Conservation (phyloP, 495 filamentous ascomycete species). For the Clavariopsis aquatica region DNA sequence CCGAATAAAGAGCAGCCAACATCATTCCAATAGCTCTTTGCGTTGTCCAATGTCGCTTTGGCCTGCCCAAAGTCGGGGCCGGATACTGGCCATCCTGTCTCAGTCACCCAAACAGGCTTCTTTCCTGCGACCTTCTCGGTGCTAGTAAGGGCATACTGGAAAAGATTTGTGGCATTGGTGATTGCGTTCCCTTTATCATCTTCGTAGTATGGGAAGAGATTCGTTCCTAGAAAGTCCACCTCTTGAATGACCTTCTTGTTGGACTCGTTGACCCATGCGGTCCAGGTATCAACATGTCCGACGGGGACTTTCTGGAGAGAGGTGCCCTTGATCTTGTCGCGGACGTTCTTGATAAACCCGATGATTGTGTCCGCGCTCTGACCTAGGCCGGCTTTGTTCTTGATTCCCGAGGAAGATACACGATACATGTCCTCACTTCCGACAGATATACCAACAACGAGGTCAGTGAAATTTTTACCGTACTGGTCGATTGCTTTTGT, state of each 20-base stretch:
- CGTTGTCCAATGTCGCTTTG: slow-evolving; percentile 28
- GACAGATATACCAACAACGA: slow-evolving; percentile 79
- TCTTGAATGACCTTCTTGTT: slow-evolving; percentile 67
- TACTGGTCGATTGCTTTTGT: slow-evolving; percentile 60
- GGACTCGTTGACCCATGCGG: slow-evolving; percentile 72
- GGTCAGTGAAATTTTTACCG: slow-evolving; percentile 56
- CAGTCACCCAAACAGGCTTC: slow-evolving; percentile 58
- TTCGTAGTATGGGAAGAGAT: slow-evolving; percentile 59
- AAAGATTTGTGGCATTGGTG: slow-evolving; percentile 37
- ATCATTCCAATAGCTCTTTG: slow-evolving; percentile 35
- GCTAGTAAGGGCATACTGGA: slow-evolving; percentile 16
- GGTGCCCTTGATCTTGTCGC: slow-evolving; percentile 14
- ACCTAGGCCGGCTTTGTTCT: slow-evolving; percentile 17
- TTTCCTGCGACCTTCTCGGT: slow-evolving; percentile 43
- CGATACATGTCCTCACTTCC: slow-evolving; percentile 87
- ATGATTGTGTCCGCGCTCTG: slow-evolving; percentile 15
- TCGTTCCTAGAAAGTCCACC: slow-evolving; percentile 55
- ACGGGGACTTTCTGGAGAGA: slow-evolving; percentile 52
- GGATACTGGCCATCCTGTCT: slow-evolving; percentile 54
- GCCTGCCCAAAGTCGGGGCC: slow-evolving; percentile 45
- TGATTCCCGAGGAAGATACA: slow-evolving; percentile 57
- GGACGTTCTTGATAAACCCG: slow-evolving; percentile 20
- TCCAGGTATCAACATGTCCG: slow-evolving; percentile 94
- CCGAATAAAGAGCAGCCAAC: slow-evolving; percentile 43
- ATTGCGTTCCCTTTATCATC: slow-evolving; percentile 46